Base-by-base conservation (phyloP, 2,329 filamentous ascomycete species). In the Clarireedia homoeocarpa region DNA sequence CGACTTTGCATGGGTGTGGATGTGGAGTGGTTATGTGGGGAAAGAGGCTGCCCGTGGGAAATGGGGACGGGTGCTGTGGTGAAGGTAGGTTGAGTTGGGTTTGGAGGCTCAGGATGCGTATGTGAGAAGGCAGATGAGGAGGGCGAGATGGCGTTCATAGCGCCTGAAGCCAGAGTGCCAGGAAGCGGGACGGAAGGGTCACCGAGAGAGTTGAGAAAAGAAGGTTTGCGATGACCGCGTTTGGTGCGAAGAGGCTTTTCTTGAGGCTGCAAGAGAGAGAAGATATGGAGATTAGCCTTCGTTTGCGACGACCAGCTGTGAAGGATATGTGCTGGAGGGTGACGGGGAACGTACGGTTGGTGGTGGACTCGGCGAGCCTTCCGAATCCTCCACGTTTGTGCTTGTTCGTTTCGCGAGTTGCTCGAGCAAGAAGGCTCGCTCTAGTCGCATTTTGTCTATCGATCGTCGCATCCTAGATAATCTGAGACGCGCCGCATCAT, bases 401-500 rank as follows among this genome's bases (percentile, higher is more conserved):
- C 85, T 87, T 17, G 87, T 90, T 63, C 88, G 82, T 65, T 85
- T 85, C 20, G 84, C 79, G 44, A 94, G 77, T 69, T 90, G 84
- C 67, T 89, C 84, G 36, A 88, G 77, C 48, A 89, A 74, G 63
- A 88, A 86, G 26, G 89, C 88, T 60, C 90, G 82, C 74, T 95
- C 88, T 24, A 97, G 81, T 50, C 94, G 86, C 78, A 95, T 83
- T 74, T 97, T 96, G 71, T 95, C 87, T 63, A 96, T 86, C 67
- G 89, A 88, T 61, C 91, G 85, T 71, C 88, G 85, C 59, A 95
- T 82, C 48, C 91, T 86, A 42, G 81, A 77, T 61, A 96, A 87
- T 51, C 90, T 87, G 53, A 89, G 76, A 53, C 89, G 83, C 48
- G 89, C 86, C 56, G 88, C 82, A 66, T 96, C 91, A 71, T 96